Conservation (phyloP, 495 filamentous ascomycete species). For the Penicillium crystallinum region DNA sequence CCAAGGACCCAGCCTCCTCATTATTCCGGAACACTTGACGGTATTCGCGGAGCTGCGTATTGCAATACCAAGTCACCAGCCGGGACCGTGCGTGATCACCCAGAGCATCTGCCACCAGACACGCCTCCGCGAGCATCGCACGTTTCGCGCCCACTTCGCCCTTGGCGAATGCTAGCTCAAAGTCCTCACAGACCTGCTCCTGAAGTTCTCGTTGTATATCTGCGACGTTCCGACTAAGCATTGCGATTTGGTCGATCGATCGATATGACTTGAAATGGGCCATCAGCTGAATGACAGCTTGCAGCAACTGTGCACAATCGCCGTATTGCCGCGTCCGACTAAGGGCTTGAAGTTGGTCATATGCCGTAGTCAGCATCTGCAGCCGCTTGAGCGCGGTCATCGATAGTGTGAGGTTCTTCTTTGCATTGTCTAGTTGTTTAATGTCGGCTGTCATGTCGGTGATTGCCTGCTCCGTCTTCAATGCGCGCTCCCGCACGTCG, state of each 20-base stretch:
- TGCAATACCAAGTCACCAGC: conserved; percentile 94
- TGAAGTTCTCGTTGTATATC: conserved; percentile 91
- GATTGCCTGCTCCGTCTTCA: conserved; percentile 90
- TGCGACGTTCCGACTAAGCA: conserved; percentile 85
- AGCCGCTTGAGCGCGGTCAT: conserved; percentile 97
- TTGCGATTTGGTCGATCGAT: conserved; percentile 96
- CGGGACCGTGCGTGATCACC: conserved; percentile 82
- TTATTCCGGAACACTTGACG: conserved; percentile 91
- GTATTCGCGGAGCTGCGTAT: conserved; percentile 93
- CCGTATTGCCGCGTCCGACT: conserved; percentile 86
- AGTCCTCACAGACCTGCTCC: conserved; percentile 97
- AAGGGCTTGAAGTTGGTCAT: conserved; percentile 86
- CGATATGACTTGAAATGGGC: conserved; percentile 97
- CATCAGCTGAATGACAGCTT: conserved; percentile 97
- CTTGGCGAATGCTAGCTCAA: conserved; percentile 91
- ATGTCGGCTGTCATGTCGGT: conserved; percentile 99
- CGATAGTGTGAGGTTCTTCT: conserved; percentile 90
- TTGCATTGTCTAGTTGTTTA: conserved; percentile 93
- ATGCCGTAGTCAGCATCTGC: conserved; percentile 98
- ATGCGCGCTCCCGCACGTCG: conserved; percentile 80
- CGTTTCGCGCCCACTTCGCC: conserved; percentile 69
- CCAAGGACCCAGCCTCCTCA: conserved; percentile 93
- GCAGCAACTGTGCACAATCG: conserved; percentile 90
- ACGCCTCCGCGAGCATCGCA: conserved; percentile 74
- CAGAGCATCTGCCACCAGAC: conserved; percentile 89